Conservation (phyloP, 2,329 filamentous ascomycete species). For the Coleophoma crateriformis region DNA sequence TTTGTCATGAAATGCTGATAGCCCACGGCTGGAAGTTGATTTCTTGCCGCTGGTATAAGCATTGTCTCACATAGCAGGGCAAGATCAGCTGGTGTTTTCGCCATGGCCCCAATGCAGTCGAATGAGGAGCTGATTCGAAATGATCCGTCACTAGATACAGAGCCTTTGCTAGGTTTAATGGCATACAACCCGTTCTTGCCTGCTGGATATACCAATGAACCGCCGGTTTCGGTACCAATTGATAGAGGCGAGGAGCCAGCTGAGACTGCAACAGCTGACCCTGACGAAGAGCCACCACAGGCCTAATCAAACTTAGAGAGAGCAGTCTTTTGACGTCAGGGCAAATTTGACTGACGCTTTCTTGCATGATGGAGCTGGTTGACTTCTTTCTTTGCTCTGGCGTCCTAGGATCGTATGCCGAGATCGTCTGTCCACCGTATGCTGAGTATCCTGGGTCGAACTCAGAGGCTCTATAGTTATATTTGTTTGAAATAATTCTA, state of each 20-base stretch:
- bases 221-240: constrained; percentile 57
- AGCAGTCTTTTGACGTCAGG: not conserved
- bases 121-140: constrained; percentile 34
- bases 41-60: not conserved
- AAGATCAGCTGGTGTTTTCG: constrained; percentile 15
- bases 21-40: not conserved
- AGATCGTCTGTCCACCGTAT: constrained; percentile 50
- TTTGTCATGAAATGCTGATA: not conserved
- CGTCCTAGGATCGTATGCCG: constrained; percentile 32
- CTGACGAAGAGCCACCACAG: constrained; percentile 48
- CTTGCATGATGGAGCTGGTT: not conserved
- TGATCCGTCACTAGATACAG: constrained; percentile 54
- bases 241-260: constrained; percentile 23
- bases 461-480: constrained; percentile 46
- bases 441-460: constrained; percentile 57
- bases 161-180: constrained; percentile 59
- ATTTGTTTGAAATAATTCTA: not conserved
- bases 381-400: constrained; percentile 26
- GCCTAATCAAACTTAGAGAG: constrained; percentile 23
- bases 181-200: constrained; percentile 55
- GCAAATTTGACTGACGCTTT: constrained; percentile 19
- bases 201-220: constrained; percentile 53
- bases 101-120: constrained; percentile 19
- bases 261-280: constrained; percentile 49
- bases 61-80: constrained; percentile 8